Conservation (phyloP, 2,329 filamentous ascomycete genomes). For the Epichloe sibirici region DNA sequence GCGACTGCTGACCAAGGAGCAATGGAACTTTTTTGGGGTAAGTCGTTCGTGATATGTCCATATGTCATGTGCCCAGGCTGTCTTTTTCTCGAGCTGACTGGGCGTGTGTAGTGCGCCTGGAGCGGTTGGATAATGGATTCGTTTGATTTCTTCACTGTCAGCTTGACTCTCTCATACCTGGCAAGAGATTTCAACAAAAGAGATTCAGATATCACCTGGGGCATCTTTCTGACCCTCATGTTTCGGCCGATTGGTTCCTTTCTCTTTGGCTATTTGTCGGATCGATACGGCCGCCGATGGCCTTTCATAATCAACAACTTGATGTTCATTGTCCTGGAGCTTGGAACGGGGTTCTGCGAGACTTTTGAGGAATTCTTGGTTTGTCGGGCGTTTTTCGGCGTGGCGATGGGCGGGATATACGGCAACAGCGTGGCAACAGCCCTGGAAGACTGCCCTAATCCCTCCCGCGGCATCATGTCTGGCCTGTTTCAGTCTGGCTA, state of each 20-base stretch:
- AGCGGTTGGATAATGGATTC: neutral
- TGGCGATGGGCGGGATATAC: neutral
- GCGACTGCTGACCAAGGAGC: neutral
- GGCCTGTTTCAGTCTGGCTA: neutral
- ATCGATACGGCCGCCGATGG: neutral
- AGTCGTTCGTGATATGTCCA: neutral
- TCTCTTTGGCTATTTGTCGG: neutral
- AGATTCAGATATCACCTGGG: neutral
- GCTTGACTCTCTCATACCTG: neutral
- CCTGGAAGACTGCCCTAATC: neutral
- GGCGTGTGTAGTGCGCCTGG: neutral
- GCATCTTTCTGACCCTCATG: neutral
- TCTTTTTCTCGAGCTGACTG: too few relatives aligned
- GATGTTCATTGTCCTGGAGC: neutral
- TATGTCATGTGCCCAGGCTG: too few relatives aligned
- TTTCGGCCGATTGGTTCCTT: neutral
- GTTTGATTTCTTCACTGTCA: neutral
- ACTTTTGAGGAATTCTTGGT: neutral
- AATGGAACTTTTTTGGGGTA: neutral
- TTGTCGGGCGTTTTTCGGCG: neutral
- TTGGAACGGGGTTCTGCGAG: neutral
- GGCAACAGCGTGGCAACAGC: neutral
- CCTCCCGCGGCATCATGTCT: neutral
- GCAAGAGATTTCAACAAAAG: neutral
- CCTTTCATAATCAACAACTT: neutral